Evolutionary conservation across 768 basidiomycete species (phyloP).

Genomic region (Tremella fuciformis): DNA sequence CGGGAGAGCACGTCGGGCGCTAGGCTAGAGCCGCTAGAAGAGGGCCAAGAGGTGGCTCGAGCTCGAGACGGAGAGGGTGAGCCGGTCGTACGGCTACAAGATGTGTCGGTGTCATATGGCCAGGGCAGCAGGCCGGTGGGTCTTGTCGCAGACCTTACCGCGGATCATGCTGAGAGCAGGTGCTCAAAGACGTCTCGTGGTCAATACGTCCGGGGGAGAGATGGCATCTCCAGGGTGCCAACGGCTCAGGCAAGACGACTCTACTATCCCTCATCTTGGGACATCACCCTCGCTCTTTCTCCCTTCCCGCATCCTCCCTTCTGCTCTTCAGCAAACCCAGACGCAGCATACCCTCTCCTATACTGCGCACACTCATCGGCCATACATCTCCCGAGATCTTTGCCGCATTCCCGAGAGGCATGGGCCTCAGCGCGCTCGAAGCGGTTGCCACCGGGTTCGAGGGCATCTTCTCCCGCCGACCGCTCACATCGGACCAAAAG

Average conservation of each 20-base stretch:
- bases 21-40: background rate
- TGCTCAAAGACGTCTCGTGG: conserved; percentile 77
- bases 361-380: conserved; percentile 65
- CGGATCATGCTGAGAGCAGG: conserved; percentile 54
- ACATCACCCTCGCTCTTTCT: conserved; percentile 92
- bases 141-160: conserved; percentile 2
- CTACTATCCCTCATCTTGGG: conserved; percentile 85
- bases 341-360: conserved; percentile 64
- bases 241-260: conserved; percentile 95
- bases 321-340: conserved; percentile 65
- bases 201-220: conserved; percentile 73
- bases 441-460: conserved; percentile 85
- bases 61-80: conserved; percentile 20
- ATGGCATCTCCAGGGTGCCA: conserved; percentile 86
- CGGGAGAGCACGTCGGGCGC: background rate
- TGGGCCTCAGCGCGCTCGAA: conserved; percentile 68
- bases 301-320: conserved; percentile 59
- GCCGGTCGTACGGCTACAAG: conserved; percentile 62
- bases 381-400: conserved; percentile 84
- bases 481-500: conserved; percentile 55
- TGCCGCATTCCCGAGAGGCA: conserved; percentile 78
- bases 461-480: conserved; percentile 67
- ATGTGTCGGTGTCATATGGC: conserved; percentile 70
- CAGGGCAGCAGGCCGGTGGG: conserved; percentile 55
- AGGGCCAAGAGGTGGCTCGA: conserved; percentile 7